These are phyloP conservation scores for Haematococcus lacustris DNA, from an alignment of 139 green algal genomes.

Conservation along the genomic window DNA sequence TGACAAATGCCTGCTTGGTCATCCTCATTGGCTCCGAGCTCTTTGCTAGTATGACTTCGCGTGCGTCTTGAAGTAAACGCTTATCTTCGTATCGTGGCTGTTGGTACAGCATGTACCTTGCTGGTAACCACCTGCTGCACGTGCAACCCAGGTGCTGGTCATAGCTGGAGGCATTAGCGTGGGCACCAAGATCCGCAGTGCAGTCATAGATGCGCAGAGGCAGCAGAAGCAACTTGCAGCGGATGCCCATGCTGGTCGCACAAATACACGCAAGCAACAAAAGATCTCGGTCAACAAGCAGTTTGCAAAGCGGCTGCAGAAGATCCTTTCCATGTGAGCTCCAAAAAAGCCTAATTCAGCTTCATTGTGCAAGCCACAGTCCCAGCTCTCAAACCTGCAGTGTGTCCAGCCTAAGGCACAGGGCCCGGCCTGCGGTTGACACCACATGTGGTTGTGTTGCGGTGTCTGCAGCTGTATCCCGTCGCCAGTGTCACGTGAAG, in stretches of 20 bases:
- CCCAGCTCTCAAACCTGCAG: neutral
- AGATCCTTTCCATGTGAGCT: slow-evolving; percentile 51
- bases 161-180: slow-evolving; percentile 17
- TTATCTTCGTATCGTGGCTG: neutral
- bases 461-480: slow-evolving; percentile 69
- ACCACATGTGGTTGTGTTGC: neutral
- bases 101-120: neutral
- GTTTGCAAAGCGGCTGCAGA: slow-evolving; percentile 41
- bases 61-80: neutral
- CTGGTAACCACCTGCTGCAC: neutral
- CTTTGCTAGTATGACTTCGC: neutral
- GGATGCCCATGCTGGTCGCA: slow-evolving; percentile 10
- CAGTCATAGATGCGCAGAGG: slow-evolving; percentile 15
- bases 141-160: slow-evolving; percentile 16
- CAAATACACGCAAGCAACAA: neutral
- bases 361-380: neutral
- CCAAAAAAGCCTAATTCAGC: neutral
- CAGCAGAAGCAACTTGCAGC: slow-evolving; percentile 23
- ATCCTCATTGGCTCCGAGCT: neutral
- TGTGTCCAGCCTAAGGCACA: neutral
- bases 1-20: neutral
- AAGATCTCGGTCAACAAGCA: slow-evolving; percentile 46
- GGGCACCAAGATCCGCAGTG: slow-evolving; percentile 10
- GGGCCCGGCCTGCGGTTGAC: neutral
- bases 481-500: slow-evolving; percentile 48